Base-by-base conservation (phyloP, 805 yeast species). In the Groenewaldozyma tartarivorans region DNA sequence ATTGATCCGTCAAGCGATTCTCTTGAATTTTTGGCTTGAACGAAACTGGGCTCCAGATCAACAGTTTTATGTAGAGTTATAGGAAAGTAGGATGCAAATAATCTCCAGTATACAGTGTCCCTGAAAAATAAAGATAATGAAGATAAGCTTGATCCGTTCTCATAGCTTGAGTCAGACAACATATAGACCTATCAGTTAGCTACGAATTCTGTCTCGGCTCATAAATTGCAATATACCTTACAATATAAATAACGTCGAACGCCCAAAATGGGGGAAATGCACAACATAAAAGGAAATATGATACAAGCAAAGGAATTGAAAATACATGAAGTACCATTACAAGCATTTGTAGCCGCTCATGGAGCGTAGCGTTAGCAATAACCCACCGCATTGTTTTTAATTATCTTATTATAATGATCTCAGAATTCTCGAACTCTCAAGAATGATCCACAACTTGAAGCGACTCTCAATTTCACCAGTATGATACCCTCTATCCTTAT, bases 81-180 rank as follows among this genome's bases (percentile, higher is more conserved):
- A 0, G 97, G 97, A 62, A 82, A 92, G 61, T 86, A 92, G 35
- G 69, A 64, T 35, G 79, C 78, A 57, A 81, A 87, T 60, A 77
- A 72, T 45, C 68, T 74, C 86, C 92, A 90, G 16, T 83, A 48
- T 5, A 62, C 52, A 27, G 75, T 53, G 22, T 72, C 68, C 47
- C 85, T 71, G 55, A 84, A 66, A 66, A 72, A 67, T 1, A 61
- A 57, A 2, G 82, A 77, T 33, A 70, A 66, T 30, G 94, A 61
- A 39, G 70, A 61, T 1, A 72, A 69, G 0, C 77, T 81, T 15
- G 72, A 68, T 1, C 97, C 97, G 50, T 81, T 79, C 9, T 78
- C 73, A 0, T 87, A 84, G 1, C 95, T 72, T 46, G 74, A 75
- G 59, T 81, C 86, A 13, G 66, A 45, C 15, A 64, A 31, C 50